Evolutionary conservation across 2,329 filamentous ascomycete genomes (phyloP).

Genomic region (Cladosporium colombiae): DNA sequence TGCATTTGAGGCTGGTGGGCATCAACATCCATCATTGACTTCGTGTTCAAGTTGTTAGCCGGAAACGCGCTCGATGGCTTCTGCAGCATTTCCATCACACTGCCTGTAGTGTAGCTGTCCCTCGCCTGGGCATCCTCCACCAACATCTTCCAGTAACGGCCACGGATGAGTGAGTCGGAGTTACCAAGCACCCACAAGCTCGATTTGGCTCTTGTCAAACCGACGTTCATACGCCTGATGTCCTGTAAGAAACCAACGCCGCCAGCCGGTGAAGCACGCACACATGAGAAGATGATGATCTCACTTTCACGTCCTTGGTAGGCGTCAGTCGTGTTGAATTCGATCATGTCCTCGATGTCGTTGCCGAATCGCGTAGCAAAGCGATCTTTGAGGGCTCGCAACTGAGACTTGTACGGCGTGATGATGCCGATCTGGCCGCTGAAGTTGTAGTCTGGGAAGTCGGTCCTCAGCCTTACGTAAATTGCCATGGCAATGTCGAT

Average conservation of each 20-base stretch:
- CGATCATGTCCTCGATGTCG: slow-evolving; percentile 73
- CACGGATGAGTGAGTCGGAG: slow-evolving; percentile 79
- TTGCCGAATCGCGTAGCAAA: slow-evolving; percentile 76
- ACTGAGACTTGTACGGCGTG: slow-evolving; percentile 94
- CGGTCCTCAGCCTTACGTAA: slow-evolving; percentile 74
- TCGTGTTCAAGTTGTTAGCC: slow-evolving; percentile 24
- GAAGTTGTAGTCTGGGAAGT: slow-evolving; percentile 69
- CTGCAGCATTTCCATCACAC: slow-evolving; percentile 57
- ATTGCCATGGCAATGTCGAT: slow-evolving; percentile 82
- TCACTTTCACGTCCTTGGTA: slow-evolving; percentile 97
- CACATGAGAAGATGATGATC: slow-evolving; percentile 98
- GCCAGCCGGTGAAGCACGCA: slow-evolving; percentile 86
- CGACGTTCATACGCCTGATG: slow-evolving; percentile 98
- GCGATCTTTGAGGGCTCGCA: slow-evolving; percentile 73
- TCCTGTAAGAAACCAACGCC: slow-evolving; percentile 98
- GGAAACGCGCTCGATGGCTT: slow-evolving; percentile 51
- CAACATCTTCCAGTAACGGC: slow-evolving; percentile 86
- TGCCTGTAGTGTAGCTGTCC: slow-evolving; percentile 73
- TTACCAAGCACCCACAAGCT: slow-evolving; percentile 97
- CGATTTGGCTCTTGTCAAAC: slow-evolving; percentile 92
- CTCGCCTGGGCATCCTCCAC: slow-evolving; percentile 78
- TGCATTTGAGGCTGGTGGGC: slow-evolving; percentile 17
- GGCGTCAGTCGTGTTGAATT: slow-evolving; percentile 98
- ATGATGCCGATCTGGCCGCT: slow-evolving; percentile 91
- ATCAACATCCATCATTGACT: slow-evolving; percentile 31